These are phyloP conservation scores for Solanum clarkiae DNA, from an alignment of 257 asterid species.

Conservation along the genomic window DNA sequence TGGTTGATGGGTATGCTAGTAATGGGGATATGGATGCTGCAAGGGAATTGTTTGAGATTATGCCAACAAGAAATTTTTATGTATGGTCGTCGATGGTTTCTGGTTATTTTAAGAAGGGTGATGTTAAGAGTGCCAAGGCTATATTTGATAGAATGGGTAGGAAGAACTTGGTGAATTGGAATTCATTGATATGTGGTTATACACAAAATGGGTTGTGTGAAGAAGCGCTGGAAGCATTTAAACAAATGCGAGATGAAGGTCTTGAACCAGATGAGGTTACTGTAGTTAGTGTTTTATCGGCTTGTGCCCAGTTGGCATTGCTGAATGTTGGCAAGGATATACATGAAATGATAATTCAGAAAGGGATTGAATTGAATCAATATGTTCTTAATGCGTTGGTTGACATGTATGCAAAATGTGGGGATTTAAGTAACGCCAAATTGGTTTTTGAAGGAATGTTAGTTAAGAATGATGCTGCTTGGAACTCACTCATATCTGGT, in stretches of 20 bases:
- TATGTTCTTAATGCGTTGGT: slow-evolving; percentile 57
- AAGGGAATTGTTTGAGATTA: slow-evolving; percentile 34
- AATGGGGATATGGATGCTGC: slow-evolving; percentile 63
- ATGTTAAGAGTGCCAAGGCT: slow-evolving; percentile 34
- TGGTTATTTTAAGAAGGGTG: slow-evolving; percentile 64
- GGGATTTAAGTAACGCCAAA: slow-evolving; percentile 45
- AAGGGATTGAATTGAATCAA: slow-evolving; percentile 32
- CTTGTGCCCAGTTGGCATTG: slow-evolving; percentile 65
- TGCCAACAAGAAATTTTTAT: slow-evolving; percentile 43
- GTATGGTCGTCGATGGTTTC: slow-evolving; percentile 63
- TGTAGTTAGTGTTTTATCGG: slow-evolving; percentile 50
- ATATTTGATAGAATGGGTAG: slow-evolving; percentile 42
- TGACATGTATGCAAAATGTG: slow-evolving; percentile 91
- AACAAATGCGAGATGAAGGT: slow-evolving; percentile 41
- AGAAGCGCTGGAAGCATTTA: slow-evolving; percentile 44
- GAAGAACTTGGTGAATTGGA: slow-evolving; percentile 77
- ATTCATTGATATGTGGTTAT: slow-evolving; percentile 64
- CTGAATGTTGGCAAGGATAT: slow-evolving; percentile 45
- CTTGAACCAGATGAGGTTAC: slow-evolving; percentile 75
- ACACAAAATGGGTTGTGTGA: slow-evolving; percentile 54
- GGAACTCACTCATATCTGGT: slow-evolving; percentile 66
- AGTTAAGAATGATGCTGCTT: slow-evolving; percentile 21
- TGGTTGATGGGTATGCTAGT: slow-evolving; percentile 49
- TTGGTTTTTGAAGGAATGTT: slow-evolving; percentile 41
- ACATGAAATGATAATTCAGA: slow-evolving; percentile 38